Conservation (phyloP, 768 basidiomycete species). For the Wakefieldia striispora region DNA sequence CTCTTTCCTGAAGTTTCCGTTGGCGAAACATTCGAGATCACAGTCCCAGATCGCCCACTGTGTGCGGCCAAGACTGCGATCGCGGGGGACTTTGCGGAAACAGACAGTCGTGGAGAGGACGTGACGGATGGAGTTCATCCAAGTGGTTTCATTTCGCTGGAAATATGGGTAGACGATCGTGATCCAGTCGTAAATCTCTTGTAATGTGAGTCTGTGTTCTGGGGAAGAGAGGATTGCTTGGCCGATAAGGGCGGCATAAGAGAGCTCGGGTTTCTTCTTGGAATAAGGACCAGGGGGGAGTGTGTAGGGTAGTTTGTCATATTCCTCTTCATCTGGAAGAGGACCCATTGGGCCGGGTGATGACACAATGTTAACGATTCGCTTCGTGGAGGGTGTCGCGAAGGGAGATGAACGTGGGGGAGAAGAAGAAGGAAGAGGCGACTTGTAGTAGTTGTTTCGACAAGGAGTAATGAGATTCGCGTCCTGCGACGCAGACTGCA, state of each 20-base stretch:
- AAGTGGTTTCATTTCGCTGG: constrained; percentile 88
- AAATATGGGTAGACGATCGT: constrained; percentile 92
- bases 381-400: constrained; percentile 57
- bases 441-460: constrained; percentile 39
- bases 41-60: constrained; percentile 87
- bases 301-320: constrained; percentile 65
- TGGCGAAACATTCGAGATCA: constrained; percentile 78
- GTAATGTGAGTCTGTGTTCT: constrained; percentile 81
- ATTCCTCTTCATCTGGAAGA: constrained; percentile 60
- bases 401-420: constrained; percentile 58
- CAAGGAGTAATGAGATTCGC: constrained; percentile 52
- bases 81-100: constrained; percentile 82
- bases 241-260: constrained; percentile 94
- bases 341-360: constrained; percentile 78
- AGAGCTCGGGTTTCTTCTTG: constrained; percentile 74
- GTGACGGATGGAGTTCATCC: constrained; percentile 99
- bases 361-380: constrained; percentile 73
- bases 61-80: constrained; percentile 75
- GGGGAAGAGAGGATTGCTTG: constrained; percentile 88
- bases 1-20: constrained; percentile 77
- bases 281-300: constrained; percentile 87
- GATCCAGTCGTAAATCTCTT: constrained; percentile 97
- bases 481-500: constrained; percentile 32
- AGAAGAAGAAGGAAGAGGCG: constrained; percentile 60
- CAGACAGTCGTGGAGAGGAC: constrained; percentile 90